Conservation (phyloP, 139 green algal species). For the Spirogloea muscicola region DNA sequence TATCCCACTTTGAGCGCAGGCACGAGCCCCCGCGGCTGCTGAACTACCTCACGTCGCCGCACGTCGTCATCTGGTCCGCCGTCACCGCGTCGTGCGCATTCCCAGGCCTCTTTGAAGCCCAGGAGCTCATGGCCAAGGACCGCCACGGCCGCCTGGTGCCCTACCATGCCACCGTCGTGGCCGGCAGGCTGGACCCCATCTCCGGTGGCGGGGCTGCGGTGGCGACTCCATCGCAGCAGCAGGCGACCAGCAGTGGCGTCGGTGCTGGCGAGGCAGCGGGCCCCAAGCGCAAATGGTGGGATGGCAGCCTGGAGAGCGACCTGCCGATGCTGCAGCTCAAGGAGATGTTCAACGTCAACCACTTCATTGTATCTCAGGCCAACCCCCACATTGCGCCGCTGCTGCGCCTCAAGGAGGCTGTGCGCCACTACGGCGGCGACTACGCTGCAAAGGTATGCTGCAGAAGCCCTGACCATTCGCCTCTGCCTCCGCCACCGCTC, state of each 20-base stretch:
- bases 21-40: constrained; percentile 71
- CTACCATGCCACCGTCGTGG: constrained; percentile 44
- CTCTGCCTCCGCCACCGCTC: too few relatives aligned
- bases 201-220: too few relatives aligned
- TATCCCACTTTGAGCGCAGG: constrained; percentile 49
- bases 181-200: too few relatives aligned
- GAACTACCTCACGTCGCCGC: constrained; percentile 60
- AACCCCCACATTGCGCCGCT: constrained; percentile 54
- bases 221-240: neutral
- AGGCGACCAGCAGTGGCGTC: too few relatives aligned
- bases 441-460: constrained; percentile 1
- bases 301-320: constrained; percentile 49
- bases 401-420: constrained; percentile 31
- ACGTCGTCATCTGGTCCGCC: constrained; percentile 59
- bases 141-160: constrained; percentile 36
- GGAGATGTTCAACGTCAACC: constrained; percentile 58
- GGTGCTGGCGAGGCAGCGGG: neutral
- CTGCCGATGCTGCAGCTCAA: constrained; percentile 42
- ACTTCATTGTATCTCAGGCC: constrained; percentile 53
- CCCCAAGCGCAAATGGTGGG: constrained; percentile 16
- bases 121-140: constrained; percentile 51
- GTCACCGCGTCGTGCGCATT: constrained; percentile 59
- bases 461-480: too few relatives aligned
- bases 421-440: neutral
- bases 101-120: constrained; percentile 55